phyloP scores from a whole-genome alignment of 331 rosid species.

The Arachis monticola region DNA sequence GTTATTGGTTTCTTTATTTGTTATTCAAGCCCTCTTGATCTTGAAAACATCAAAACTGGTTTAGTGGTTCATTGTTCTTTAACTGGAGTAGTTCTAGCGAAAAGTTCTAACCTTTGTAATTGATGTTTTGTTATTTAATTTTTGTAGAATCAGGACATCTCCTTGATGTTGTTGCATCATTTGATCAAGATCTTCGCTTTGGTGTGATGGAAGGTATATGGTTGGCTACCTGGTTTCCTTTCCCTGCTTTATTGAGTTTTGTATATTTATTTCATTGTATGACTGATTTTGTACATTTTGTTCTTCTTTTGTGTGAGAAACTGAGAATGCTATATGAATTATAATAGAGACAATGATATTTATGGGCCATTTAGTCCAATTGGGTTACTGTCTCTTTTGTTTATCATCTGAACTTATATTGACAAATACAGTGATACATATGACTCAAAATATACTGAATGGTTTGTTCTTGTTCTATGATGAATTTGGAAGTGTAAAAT shows the following conservation, averaged over 20 bases:
- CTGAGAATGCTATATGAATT: slow-evolving; percentile 1
- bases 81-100: slow-evolving; percentile 17
- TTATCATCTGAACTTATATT: neutral
- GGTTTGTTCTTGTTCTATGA: neutral
- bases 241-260: neutral
- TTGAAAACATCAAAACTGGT: neutral
- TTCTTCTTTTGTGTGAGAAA: neutral
- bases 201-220: slow-evolving; percentile 72
- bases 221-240: neutral
- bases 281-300: slow-evolving; percentile 8
- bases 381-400: slow-evolving; percentile 1
- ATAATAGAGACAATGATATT: neutral
- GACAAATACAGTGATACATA: neutral
- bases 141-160: slow-evolving; percentile 38
- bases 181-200: slow-evolving; percentile 59
- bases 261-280: neutral
- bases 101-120: neutral
- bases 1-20: slow-evolving; percentile 1
- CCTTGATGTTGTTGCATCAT: slow-evolving; percentile 53
- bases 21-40: neutral
- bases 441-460: neutral
- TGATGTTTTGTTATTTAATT: slow-evolving; percentile 9
- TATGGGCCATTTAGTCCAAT: neutral
- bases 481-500: neutral
- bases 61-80: neutral